phyloP scores from a whole-genome alignment of 2,329 filamentous ascomycete species.

The Scolecobasidium constrictum region DNA sequence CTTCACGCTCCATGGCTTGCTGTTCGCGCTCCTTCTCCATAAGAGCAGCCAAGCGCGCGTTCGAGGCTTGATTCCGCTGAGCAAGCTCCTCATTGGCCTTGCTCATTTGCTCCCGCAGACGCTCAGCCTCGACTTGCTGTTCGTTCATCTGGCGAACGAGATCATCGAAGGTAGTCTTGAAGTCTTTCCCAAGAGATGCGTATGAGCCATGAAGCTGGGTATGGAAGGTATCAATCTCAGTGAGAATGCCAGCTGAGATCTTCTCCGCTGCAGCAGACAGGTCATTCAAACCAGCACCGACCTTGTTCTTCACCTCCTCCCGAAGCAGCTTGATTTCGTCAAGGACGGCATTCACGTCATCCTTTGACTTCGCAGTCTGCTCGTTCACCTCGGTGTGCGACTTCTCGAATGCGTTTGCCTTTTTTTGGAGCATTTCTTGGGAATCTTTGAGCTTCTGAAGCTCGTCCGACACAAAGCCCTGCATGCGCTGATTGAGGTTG shows the following conservation, averaged over 20 bases:
- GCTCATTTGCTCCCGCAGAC: constrained; percentile 60
- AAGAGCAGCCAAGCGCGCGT: constrained; percentile 55
- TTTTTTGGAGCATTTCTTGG: constrained; percentile 58
- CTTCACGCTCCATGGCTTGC: constrained; percentile 62
- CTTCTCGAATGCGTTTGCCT: constrained; percentile 54
- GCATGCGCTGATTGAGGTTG: constrained; percentile 60
- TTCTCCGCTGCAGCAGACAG: constrained; percentile 76
- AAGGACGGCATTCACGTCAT: constrained; percentile 82
- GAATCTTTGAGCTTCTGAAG: constrained; percentile 59
- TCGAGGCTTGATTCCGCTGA: constrained; percentile 55
- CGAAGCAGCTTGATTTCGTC: constrained; percentile 86
- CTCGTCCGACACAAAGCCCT: constrained; percentile 65
- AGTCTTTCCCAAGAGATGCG: constrained; percentile 70
- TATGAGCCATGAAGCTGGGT: constrained; percentile 77
- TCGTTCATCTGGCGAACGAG: constrained; percentile 62
- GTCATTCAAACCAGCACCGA: constrained; percentile 73
- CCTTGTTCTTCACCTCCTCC: constrained; percentile 75
- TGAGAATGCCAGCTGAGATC: constrained; percentile 81
- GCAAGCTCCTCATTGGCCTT: constrained; percentile 58
- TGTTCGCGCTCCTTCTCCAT: constrained; percentile 67
- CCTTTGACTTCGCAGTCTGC: constrained; percentile 58
- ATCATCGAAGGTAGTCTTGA: constrained; percentile 76
- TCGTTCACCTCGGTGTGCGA: constrained; percentile 58
- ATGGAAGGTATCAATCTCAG: constrained; percentile 77
- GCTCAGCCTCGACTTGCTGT: constrained; percentile 67